Base-by-base conservation (phyloP, 352 stramenopile genomes). In the Bremia lactucae region DNA sequence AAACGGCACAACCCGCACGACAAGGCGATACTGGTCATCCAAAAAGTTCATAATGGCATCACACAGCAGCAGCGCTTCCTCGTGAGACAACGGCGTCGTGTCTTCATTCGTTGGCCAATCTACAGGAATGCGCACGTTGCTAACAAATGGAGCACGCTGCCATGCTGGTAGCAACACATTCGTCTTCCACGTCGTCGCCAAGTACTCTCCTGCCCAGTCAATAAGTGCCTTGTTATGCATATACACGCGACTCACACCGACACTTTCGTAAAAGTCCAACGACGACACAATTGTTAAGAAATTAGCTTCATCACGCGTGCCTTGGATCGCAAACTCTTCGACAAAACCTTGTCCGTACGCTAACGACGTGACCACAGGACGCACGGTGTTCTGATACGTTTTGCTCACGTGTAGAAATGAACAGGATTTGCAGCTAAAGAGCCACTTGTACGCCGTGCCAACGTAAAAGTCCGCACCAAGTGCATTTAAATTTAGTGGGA, bases 391-490 rank as follows among this genome's bases (percentile, higher is more conserved):
- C 56, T 77, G 74, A 50, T 85, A 82, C 42, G 77, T 52, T 53
- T 87, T 89, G 41, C 55, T 65, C n/a, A 92, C 79, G 47, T 88
- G 82, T 48, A 92, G 50, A 53, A 92, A 89, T 14, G 76, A 83
- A 46, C 74, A 87, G 0, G 71, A 86, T 58, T 92, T 92, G 59
- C 76, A 89, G 8, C 72, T 73, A 44, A 89, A 88, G 7, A 92
- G 65, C 79, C 79, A 91, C 48, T 91, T 91, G 66, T 88, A 87
- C 16, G 65, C 68, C 16, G 60, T 88, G 29, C 79, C 79, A 0
- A 92, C 79, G 57, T 92, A 92, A 41, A 89, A 92, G 48, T 92
- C 79, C 1, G 73, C 73, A 18, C 65, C 55, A 4, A 89, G 59
- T 37, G 72, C 51, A 31, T 70, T 70, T 23, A 92, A 36, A 38